Conservation (phyloP, 805 yeast genomes). For the Kuraishia piskuri region DNA sequence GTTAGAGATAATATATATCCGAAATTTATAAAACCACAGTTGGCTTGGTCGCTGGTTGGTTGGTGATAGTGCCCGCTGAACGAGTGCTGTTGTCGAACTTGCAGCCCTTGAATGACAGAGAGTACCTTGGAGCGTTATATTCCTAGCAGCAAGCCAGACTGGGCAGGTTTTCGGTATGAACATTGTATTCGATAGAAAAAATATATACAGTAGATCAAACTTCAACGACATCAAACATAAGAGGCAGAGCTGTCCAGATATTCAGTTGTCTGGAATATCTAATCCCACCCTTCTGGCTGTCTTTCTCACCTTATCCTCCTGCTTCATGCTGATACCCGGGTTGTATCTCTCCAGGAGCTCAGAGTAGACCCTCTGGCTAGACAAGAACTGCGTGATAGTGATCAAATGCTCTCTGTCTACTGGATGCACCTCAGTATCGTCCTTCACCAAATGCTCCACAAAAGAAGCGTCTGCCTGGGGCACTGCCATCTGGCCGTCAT, state of each 20-base stretch:
- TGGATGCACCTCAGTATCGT: conserved; percentile 12
- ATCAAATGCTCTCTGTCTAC: conserved; percentile 30
- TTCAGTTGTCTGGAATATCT: conserved; percentile 40
- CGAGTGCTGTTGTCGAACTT: too few relatives aligned
- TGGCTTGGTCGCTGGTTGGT: too few relatives aligned
- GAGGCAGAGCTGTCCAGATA: neutral
- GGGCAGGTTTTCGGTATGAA: neutral
- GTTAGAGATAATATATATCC: too few relatives aligned
- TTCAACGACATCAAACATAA: neutral
- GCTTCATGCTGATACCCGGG: conserved; percentile 72
- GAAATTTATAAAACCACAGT: too few relatives aligned
- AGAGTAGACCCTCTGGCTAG: conserved; percentile 68
- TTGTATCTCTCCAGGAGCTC: conserved; percentile 80
- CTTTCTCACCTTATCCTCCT: conserved; percentile 65
- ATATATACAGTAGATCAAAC: neutral
- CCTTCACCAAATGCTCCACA: conserved; percentile 19
- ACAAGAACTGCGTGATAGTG: conserved; percentile 57
- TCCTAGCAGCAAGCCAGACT: too few relatives aligned
- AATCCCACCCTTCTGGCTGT: conserved; percentile 91
- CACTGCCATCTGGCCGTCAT: conserved; percentile 13
- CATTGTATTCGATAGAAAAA: neutral
- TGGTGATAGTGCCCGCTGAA: too few relatives aligned
- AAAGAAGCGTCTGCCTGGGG: conserved; percentile 19
- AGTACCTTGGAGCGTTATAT: too few relatives aligned
- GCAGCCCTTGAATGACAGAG: too few relatives aligned